Conservation (phyloP, 2,329 filamentous ascomycete species). For the Talaromyces sp. region DNA sequence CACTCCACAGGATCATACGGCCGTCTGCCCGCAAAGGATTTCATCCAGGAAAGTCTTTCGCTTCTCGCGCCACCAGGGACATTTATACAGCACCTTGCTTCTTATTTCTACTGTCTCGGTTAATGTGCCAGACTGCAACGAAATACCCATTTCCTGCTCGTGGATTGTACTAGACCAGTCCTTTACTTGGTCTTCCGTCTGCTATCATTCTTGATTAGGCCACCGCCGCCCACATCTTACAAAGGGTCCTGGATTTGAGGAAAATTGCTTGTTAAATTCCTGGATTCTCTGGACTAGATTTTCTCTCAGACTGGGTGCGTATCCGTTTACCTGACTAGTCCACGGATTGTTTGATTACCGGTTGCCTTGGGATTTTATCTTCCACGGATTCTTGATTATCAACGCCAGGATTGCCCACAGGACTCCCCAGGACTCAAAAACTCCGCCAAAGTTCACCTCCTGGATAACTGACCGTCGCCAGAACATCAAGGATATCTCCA, state of each 20-base stretch:
- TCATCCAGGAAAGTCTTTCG: conserved; percentile 6
- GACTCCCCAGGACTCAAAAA: conserved; percentile 3
- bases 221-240: not conserved
- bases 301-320: not conserved
- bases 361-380: conserved; percentile 1
- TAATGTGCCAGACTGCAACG: conserved; percentile 18
- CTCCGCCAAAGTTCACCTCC: not conserved
- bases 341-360: conserved; percentile 5
- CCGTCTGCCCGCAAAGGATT: conserved; percentile 10
- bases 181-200: not conserved
- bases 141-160: conserved; percentile 1
- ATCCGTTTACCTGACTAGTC: conserved; percentile 6
- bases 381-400: conserved; percentile 5
- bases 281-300: not conserved
- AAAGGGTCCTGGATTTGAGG: conserved; percentile 12
- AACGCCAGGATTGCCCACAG: conserved; percentile 12
- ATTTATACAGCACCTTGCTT: conserved; percentile 11
- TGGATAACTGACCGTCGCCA: not conserved
- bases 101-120: conserved; percentile 14
- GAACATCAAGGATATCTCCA: conserved; percentile 6
- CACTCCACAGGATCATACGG: conserved; percentile 2
- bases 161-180: not conserved
- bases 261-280: not conserved
- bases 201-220: not conserved
- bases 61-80: conserved; percentile 1